Conservation (phyloP, 2,329 filamentous ascomycete genomes). For the Periconia sp. region DNA sequence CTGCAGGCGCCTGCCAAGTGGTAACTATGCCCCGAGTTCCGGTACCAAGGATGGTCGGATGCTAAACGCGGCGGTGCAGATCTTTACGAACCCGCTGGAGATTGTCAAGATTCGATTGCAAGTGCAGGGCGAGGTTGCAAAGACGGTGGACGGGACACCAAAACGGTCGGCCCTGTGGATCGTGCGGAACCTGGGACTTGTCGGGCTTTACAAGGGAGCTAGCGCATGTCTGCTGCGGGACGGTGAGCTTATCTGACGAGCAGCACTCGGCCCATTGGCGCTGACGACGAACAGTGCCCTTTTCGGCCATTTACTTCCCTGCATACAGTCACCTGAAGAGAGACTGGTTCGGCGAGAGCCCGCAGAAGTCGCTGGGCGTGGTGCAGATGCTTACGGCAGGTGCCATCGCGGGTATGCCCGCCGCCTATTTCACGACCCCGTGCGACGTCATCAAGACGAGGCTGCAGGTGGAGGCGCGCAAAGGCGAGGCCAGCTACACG, state of each 20-base stretch:
- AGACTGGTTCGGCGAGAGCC: slow-evolving; percentile 90
- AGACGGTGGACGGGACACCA: slow-evolving; percentile 79
- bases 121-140: slow-evolving; percentile 94
- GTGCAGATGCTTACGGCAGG: slow-evolving; percentile 91
- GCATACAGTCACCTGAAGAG: slow-evolving; percentile 93
- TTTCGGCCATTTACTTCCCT: slow-evolving; percentile 99
- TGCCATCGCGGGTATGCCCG: slow-evolving; percentile 72
- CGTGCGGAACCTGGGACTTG: slow-evolving; percentile 88
- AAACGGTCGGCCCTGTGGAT: slow-evolving; percentile 98
- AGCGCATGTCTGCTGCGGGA: slow-evolving; percentile 93
- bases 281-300: slow-evolving; percentile 67
- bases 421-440: slow-evolving; percentile 87
- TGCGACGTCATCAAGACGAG: slow-evolving; percentile 99
- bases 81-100: slow-evolving; percentile 97
- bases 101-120: slow-evolving; percentile 99
- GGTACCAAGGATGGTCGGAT: neutral
- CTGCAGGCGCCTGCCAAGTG: slow-evolving; percentile 93
- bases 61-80: slow-evolving; percentile 54
- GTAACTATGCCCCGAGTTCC: slow-evolving; percentile 61
- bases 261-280: slow-evolving; percentile 1
- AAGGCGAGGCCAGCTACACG: slow-evolving; percentile 89
- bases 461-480: slow-evolving; percentile 94
- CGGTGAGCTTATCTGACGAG: slow-evolving; percentile 32
- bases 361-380: slow-evolving; percentile 85
- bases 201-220: slow-evolving; percentile 96